phyloP scores from a whole-genome alignment of 305 asterid genomes.

The Fraxinus xanthoxyloides region DNA sequence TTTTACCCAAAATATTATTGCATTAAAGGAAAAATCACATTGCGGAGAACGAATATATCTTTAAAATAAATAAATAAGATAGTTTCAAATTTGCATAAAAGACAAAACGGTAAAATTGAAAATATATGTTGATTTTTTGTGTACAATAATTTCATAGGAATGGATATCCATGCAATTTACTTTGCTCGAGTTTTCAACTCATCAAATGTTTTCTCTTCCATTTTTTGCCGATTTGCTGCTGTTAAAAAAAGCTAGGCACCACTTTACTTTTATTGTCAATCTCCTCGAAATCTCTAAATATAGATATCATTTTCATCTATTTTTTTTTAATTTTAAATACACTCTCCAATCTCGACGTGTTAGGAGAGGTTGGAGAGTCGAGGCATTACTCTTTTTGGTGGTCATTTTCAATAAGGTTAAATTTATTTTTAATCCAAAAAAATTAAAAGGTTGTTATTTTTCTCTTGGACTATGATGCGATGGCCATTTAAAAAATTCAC shows the following conservation, averaged over 20 bases:
- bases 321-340: too few relatives aligned
- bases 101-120: not conserved
- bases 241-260: not conserved
- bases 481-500: not conserved
- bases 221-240: not conserved
- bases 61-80: not conserved
- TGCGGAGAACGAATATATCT: not conserved
- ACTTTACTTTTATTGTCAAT: not conserved
- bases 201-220: not conserved
- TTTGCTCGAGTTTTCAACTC: not conserved
- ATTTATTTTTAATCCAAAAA: not conserved
- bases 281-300: not conserved
- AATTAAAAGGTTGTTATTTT: not conserved
- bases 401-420: not conserved
- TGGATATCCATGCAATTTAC: not conserved
- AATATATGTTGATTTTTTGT: not conserved
- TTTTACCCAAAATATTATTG: not conserved
- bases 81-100: not conserved
- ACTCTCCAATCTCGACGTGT: not conserved
- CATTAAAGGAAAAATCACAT: not conserved
- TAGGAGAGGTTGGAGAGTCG: not conserved
- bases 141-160: not conserved
- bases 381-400: not conserved
- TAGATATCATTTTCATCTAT: not conserved
- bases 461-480: not conserved